Percentiles rank a stretch among this genome's conserved stretches.
phyloP scores from a whole-genome alignment of 2,329 filamentous ascomycete genomes.

The Pestalotiopsis sp. region DNA sequence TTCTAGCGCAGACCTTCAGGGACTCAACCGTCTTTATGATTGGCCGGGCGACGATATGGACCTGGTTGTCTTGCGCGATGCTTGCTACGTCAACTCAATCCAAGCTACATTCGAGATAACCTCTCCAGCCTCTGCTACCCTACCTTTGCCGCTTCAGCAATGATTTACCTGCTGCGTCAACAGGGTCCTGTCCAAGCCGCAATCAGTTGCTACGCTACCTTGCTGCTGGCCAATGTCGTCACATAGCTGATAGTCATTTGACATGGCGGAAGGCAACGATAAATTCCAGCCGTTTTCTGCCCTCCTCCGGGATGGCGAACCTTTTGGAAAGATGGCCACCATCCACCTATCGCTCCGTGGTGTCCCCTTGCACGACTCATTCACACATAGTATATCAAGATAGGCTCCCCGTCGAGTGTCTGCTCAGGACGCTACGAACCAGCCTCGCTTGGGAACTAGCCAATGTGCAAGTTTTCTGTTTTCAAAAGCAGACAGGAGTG shows the following conservation, averaged over 20 bases:
- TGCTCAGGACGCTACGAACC: background rate
- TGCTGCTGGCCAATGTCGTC: conserved; percentile 8
- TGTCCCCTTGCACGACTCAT: conserved; percentile 23
- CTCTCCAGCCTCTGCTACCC: conserved; percentile 2
- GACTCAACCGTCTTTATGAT: background rate
- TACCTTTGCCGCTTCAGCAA: background rate
- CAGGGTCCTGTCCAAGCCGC: background rate
- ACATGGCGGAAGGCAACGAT: background rate
- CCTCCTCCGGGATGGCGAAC: conserved; percentile 17
- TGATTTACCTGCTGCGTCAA: background rate
- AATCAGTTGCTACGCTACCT: background rate
- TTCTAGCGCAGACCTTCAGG: background rate
- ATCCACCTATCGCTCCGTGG: conserved; percentile 23
- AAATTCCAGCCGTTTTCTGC: conserved; percentile 13
- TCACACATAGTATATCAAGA: conserved; percentile 7
- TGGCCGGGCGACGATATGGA: background rate
- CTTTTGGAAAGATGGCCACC: conserved; percentile 26
- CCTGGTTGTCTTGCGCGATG: background rate
- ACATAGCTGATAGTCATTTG: conserved; percentile 3
- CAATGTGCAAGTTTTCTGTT: conserved; percentile 7
- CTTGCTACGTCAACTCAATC: background rate
- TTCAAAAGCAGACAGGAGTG: background rate
- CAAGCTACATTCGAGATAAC: conserved; percentile 6
- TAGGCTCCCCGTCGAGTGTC: background rate
- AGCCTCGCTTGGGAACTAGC: background rate